Evolutionary conservation across 208 protist species (phyloP), one percentile per base, ranked within the genome.

Genomic region (Sergeia podlipaevii): DNA sequence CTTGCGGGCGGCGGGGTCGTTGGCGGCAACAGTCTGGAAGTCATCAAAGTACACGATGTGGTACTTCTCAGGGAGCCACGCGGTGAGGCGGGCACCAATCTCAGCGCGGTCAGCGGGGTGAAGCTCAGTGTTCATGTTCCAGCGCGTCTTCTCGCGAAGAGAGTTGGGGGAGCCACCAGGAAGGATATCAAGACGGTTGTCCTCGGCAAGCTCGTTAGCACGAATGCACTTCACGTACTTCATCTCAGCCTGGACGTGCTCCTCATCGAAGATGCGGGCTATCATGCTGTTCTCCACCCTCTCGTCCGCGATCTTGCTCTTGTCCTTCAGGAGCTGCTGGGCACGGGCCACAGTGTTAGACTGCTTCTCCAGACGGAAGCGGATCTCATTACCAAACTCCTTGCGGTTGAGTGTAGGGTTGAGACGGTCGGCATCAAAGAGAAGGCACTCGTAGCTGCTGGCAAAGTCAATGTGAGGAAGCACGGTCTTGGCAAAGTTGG

Each of bases 141-240:
- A 92, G 24, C 85, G 85, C 24, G 85, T 89, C 73, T 92, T 92
- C 66, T 92, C 85, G 30, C 85, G 85, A 38, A 92, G 76, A 8
- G 85, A 92, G 75, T 88, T 89, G 45, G 85, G 78, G 10, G 80
- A 87, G 34, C 85, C 85, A 53, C 85, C 85, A 26, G 85, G 85
- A 15, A 92, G 70, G 59, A 92, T 92, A 65, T 92, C 85, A 45
- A 92, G 73, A 15, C 85, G 80, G 65, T 92, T 92, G 62, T 92
- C 85, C 70, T 92, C 85, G 10, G 85, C 85, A 24, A 92, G 59
- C 65, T 92, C 85, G 51, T 92, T 92, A 20, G 85, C 85, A 46
- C 85, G 85, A 56, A 92, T 87, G 66, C 80, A 89, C 80, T 92
- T 92, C 17, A 92, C 85, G 54, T 92, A 92, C 65, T 89, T 86